phyloP scores from a whole-genome alignment of 2,329 filamentous ascomycete genomes.

The Microdochium trichocladiopsis region DNA sequence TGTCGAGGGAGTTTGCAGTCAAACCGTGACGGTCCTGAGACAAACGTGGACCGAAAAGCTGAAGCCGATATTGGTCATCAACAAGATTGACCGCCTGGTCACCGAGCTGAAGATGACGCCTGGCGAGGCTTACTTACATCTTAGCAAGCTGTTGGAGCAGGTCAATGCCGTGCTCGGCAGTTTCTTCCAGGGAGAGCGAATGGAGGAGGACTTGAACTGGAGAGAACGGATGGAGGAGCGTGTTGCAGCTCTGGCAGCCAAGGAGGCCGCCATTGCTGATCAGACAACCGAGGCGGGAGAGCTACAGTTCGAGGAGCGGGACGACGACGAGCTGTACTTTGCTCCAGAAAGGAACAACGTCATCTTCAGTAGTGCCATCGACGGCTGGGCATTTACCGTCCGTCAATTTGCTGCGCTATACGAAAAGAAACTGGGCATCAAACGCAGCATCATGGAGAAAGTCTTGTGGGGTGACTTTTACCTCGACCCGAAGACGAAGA shows the following conservation, averaged over 20 bases:
- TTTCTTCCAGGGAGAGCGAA: constrained; percentile 95
- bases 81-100: constrained; percentile 94
- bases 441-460: constrained; percentile 79
- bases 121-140: constrained; percentile 78
- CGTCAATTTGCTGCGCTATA: constrained; percentile 90
- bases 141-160: constrained; percentile 86
- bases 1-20: constrained; percentile 95
- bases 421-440: constrained; percentile 95
- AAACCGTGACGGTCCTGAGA: constrained; percentile 92
- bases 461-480: constrained; percentile 97
- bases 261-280: constrained; percentile 41
- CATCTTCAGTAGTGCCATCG: constrained; percentile 94
- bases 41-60: constrained; percentile 95
- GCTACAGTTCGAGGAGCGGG: constrained; percentile 75
- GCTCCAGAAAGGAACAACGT: constrained; percentile 98
- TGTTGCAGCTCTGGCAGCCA: constrained; percentile 63
- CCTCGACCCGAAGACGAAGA: constrained; percentile 93
- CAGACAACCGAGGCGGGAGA: constrained; percentile 49
- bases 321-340: constrained; percentile 97
- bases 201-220: constrained; percentile 98
- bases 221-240: constrained; percentile 85
- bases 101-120: constrained; percentile 94
- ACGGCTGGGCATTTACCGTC: constrained; percentile 98
- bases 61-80: constrained; percentile 90
- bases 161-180: constrained; percentile 96